Conservation (phyloP, 495 filamentous ascomycete genomes). For the Penicillium bovifimosum region DNA sequence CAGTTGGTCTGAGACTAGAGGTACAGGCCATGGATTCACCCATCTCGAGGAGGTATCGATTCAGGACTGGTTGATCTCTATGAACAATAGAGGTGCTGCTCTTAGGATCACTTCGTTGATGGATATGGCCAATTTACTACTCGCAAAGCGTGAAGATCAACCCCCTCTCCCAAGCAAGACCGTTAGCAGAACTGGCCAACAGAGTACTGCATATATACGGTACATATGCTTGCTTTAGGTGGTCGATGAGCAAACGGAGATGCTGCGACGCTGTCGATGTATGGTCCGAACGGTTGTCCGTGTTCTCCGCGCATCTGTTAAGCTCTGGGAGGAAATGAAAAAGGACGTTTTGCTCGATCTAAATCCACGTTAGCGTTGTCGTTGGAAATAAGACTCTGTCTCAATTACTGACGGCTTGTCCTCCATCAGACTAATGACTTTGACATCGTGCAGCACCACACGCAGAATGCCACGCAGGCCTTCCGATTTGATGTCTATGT, state of each 20-base stretch:
- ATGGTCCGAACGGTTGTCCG: constrained; percentile 4
- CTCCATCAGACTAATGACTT: constrained; percentile 28
- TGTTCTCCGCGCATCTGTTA: constrained; percentile 9
- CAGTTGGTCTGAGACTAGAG: neutral
- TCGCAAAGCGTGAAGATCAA: neutral
- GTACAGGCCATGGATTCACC: constrained; percentile 2
- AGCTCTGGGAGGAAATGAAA: constrained; percentile 33
- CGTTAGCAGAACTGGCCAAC: too few relatives aligned
- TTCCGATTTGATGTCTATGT: constrained; percentile 28
- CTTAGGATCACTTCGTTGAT: neutral
- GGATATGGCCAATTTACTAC: neutral
- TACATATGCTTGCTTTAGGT: constrained; percentile 34
- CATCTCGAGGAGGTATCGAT: constrained; percentile 9
- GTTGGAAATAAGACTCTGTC: constrained; percentile 8
- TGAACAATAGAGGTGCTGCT: constrained; percentile 4
- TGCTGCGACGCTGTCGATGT: constrained; percentile 17
- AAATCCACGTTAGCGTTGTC: constrained; percentile 12
- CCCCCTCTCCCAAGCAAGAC: neutral
- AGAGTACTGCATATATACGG: too few relatives aligned
- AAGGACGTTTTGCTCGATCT: constrained; percentile 30
- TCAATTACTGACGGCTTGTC: constrained; percentile 18
- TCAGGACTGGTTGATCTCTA: constrained; percentile 7
- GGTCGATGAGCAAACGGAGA: constrained; percentile 36
- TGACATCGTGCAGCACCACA: constrained; percentile 23
- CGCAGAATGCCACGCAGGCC: constrained; percentile 27